These are phyloP conservation scores for Cyclotella sp. DNA, from an alignment of 108 stramenopile genomes.

Conservation along the genomic window DNA sequence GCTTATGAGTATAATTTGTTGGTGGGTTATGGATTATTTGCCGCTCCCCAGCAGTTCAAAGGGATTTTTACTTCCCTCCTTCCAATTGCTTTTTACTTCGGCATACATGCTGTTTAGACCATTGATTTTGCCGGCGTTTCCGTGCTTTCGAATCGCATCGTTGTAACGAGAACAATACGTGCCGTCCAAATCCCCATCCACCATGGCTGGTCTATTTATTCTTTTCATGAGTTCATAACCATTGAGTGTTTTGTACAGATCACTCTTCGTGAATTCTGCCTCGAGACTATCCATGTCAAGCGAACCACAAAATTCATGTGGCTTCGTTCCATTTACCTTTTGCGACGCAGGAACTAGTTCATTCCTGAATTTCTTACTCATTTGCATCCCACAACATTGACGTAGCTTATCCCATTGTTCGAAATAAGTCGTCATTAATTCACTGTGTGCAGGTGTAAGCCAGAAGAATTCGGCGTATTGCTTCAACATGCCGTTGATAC, in stretches of 20 bases:
- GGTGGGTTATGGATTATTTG: background rate
- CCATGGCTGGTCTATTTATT: conserved; percentile 7
- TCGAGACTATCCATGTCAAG: conserved; percentile 15
- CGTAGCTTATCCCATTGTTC: conserved; percentile 12
- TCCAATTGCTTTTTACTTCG: background rate
- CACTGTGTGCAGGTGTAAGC: background rate
- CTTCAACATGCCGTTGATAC: background rate
- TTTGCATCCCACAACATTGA: conserved; percentile 22
- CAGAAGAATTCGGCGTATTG: conserved; percentile 2
- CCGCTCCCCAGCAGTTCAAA: background rate
- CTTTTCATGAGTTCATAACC: background rate
- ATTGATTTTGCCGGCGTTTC: background rate
- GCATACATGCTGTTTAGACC: background rate
- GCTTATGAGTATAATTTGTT: background rate
- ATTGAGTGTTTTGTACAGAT: conserved; percentile 2
- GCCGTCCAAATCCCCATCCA: conserved; percentile 10
- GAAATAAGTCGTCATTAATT: conserved; percentile 11
- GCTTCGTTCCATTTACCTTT: background rate
- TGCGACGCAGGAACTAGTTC: background rate
- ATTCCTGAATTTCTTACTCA: conserved; percentile 15
- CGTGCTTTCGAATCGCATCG: background rate
- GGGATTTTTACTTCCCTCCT: background rate
- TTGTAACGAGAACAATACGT: conserved; percentile 11
- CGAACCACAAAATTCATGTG: background rate
- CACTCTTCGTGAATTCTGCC: conserved; percentile 1